Percentiles rank a stretch among this genome's conserved stretches.
These are phyloP conservation scores for Raphanus hybrid DNA, from an alignment of 441 rosid species.

Conservation along the genomic window DNA sequence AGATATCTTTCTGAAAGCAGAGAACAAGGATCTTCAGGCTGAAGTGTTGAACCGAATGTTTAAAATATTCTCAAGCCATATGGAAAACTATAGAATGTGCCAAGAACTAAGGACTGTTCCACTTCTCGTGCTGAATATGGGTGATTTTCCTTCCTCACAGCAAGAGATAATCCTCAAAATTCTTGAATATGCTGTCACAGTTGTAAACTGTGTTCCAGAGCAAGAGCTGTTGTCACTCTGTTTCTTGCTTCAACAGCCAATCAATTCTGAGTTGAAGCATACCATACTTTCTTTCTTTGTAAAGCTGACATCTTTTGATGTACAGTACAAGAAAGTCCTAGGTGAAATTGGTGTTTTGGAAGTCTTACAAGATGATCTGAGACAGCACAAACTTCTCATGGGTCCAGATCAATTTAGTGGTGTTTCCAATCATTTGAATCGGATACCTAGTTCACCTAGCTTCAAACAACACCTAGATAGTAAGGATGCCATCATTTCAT, in stretches of 20 bases:
- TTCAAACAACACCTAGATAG: conserved; percentile 75
- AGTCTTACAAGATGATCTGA: conserved; percentile 86
- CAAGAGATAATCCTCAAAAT: conserved; percentile 93
- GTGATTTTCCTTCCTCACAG: conserved; percentile 79
- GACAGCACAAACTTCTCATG: conserved; percentile 83
- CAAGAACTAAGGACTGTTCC: conserved; percentile 93
- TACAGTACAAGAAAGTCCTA: conserved; percentile 91
- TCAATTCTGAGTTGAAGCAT: conserved; percentile 79
- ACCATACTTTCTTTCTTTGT: conserved; percentile 88
- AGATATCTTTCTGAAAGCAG: conserved; percentile 43
- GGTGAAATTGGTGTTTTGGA: conserved; percentile 95
- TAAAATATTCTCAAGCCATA: conserved; percentile 93
- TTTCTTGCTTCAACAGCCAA: conserved; percentile 89
- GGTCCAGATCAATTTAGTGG: conserved; percentile 62
- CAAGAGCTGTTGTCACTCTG: conserved; percentile 96
- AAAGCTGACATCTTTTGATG: conserved; percentile 92
- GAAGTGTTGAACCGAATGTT: conserved; percentile 94
- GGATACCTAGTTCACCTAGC: conserved; percentile 69
- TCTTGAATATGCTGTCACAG: conserved; percentile 98
- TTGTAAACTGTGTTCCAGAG: conserved; percentile 96
- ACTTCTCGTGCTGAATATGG: conserved; percentile 90
- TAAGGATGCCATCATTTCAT: conserved; percentile 81
- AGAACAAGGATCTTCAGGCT: conserved; percentile 50
- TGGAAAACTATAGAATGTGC: conserved; percentile 87
- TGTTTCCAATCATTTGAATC: conserved; percentile 55